Conservation (phyloP, 257 asterid species). For the Nicotiana sylvestris region DNA sequence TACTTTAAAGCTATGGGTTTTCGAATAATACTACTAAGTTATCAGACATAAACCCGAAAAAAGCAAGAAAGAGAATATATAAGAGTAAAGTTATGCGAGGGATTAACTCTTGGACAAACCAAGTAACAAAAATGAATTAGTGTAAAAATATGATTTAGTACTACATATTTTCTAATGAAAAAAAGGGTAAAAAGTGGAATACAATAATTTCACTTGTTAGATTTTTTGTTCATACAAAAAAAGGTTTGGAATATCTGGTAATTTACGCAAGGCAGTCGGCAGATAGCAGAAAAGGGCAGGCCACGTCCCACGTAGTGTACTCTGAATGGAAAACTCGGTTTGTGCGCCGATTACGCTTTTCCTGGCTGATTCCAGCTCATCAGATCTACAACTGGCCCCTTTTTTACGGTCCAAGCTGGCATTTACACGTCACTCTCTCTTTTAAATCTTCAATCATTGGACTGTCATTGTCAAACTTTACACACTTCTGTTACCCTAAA, state of each 20-base stretch:
- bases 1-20: too few relatives aligned
- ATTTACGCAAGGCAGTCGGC: neutral
- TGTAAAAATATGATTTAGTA: too few relatives aligned
- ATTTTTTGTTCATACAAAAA: too few relatives aligned
- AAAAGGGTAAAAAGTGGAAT: too few relatives aligned
- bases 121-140: too few relatives aligned
- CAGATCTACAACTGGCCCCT: neutral
- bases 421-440: neutral
- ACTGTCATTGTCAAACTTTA: neutral
- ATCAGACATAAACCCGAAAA: too few relatives aligned
- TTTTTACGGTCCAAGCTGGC: neutral
- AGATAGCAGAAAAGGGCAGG: neutral
- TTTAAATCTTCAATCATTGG: neutral
- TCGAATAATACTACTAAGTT: too few relatives aligned
- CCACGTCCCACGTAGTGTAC: neutral
- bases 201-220: too few relatives aligned
- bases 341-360: neutral
- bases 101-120: too few relatives aligned
- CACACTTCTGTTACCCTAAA: neutral
- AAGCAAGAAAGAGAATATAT: too few relatives aligned
- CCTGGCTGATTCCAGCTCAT: conserved; percentile 1
- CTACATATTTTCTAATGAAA: too few relatives aligned
- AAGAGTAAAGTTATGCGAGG: too few relatives aligned
- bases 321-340: neutral
- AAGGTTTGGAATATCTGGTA: neutral